Base-by-base conservation (phyloP, 2,329 filamentous ascomycete genomes). In the Lithohypha guttulata region DNA sequence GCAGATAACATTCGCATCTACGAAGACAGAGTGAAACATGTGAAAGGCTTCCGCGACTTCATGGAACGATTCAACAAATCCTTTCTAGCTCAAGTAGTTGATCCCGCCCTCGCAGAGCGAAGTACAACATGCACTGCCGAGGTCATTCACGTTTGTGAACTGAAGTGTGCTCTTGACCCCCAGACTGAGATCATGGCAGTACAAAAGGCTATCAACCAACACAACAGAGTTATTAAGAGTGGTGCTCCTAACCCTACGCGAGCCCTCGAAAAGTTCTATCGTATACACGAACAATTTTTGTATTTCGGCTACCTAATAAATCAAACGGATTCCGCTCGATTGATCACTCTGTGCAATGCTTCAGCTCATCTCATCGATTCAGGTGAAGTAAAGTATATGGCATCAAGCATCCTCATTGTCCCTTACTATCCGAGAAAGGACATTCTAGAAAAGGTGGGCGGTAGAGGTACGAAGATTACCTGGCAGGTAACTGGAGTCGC, bases 241-340 rank as follows among this genome's bases (percentile, higher is more conserved):
- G 43, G 53, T 17, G 48, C 49, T 3, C 48, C 54, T 13, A 62
- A 59, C 36, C 47, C 50, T 14, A 56, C 58, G 7, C 66, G 64
- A 27, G 66, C 67, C 1, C 56, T 57, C 7, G 60, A 61, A 32
- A 61, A 65, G 22, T 60, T 63, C 31, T 69, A 91, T 44, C 71
- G 75, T 50, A 84, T 98, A 57, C 85, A 84, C 59, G 87, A 87
- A 56, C 84, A 78, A 1, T 80, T 94, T 34, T 85, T 86, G 60
- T 95, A 89, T 62, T 95, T 91, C 1, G 85, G 84, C 34, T 96
- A 98, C 61, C 75, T 93, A 60, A 79, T 98, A 48, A 70, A 70
- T 27, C 68, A 76, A 33, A 67, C 73, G 18, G 84, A 91, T 57
- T 80, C 79, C 2, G 74, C 82, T 53, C 76, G 73, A 40, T 68